These are phyloP conservation scores for Tricladium varicosporioides DNA, from an alignment of 2,329 filamentous ascomycete species.

Conservation along the genomic window DNA sequence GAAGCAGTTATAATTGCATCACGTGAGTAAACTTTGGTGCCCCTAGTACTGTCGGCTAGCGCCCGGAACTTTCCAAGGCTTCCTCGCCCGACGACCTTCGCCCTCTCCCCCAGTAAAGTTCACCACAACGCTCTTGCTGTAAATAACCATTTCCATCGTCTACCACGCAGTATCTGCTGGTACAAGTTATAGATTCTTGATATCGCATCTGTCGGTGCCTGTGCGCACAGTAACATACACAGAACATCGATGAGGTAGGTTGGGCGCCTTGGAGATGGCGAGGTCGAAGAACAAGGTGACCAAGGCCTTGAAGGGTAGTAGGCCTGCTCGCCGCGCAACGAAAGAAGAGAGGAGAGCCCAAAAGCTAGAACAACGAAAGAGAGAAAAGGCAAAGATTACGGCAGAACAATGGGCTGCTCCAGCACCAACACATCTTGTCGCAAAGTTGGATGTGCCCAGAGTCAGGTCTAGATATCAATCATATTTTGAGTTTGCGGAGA, in stretches of 20 bases:
- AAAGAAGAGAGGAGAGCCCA: slow-evolving; percentile 26
- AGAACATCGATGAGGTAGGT: slow-evolving; percentile 19
- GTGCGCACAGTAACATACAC: slow-evolving; percentile 20
- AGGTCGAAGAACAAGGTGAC: slow-evolving; percentile 12
- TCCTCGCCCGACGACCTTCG: background rate
- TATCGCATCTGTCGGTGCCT: slow-evolving; percentile 17
- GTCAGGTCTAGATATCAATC: slow-evolving; percentile 53
- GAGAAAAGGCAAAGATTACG: slow-evolving; percentile 28
- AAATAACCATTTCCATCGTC: slow-evolving; percentile 3
- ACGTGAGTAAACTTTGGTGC: too few relatives aligned
- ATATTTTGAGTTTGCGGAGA: slow-evolving; percentile 64
- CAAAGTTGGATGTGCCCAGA: slow-evolving; percentile 32
- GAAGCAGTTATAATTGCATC: too few relatives aligned
- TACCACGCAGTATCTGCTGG: slow-evolving; percentile 20
- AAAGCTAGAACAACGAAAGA: slow-evolving; percentile 29
- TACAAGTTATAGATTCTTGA: slow-evolving; percentile 9
- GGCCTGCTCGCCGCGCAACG: background rate
- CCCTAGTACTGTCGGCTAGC: too few relatives aligned
- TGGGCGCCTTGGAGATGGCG: slow-evolving; percentile 6
- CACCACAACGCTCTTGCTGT: slow-evolving; percentile 2
- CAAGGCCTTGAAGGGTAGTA: slow-evolving; percentile 4
- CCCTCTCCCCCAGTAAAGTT: background rate
- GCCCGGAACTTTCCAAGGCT: too few relatives aligned
- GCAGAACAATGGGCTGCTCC: slow-evolving; percentile 30
- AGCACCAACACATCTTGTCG: slow-evolving; percentile 31